Evolutionary conservation across 805 yeast species (phyloP).

Genomic region (Pichia californica): DNA sequence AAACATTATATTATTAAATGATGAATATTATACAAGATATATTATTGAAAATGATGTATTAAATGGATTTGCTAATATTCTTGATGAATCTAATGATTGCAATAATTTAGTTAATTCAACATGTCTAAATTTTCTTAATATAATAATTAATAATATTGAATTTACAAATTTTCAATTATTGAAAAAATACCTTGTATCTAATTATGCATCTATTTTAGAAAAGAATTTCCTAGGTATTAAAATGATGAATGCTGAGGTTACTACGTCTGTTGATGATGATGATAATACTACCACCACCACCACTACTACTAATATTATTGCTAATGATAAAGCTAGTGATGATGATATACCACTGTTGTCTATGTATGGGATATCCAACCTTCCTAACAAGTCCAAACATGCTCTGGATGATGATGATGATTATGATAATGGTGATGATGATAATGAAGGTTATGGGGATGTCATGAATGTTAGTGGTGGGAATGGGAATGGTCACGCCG

Average conservation of each 20-base stretch:
- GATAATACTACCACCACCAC: too few relatives aligned
- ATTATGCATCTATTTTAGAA: conserved; percentile 10
- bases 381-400: background rate
- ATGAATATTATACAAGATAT: conserved; percentile 50
- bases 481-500: too few relatives aligned
- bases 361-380: too few relatives aligned
- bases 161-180: conserved; percentile 18
- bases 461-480: too few relatives aligned
- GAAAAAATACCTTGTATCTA: conserved; percentile 17
- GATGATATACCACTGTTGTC: too few relatives aligned
- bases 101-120: conserved; percentile 71
- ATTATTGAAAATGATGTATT: conserved; percentile 54
- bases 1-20: conserved; percentile 54
- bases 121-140: conserved; percentile 50
- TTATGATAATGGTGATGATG: conserved; percentile 10
- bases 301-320: too few relatives aligned
- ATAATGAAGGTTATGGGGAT: too few relatives aligned
- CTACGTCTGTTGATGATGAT: too few relatives aligned
- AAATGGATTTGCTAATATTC: conserved; percentile 38
- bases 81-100: conserved; percentile 39
- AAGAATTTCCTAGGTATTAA: background rate
- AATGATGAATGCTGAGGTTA: conserved; percentile 19
- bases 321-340: too few relatives aligned
- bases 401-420: conserved; percentile 29
- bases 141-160: conserved; percentile 17